Conservation (phyloP, 202 grass and related monocot species). For the Eragrostis tef region DNA sequence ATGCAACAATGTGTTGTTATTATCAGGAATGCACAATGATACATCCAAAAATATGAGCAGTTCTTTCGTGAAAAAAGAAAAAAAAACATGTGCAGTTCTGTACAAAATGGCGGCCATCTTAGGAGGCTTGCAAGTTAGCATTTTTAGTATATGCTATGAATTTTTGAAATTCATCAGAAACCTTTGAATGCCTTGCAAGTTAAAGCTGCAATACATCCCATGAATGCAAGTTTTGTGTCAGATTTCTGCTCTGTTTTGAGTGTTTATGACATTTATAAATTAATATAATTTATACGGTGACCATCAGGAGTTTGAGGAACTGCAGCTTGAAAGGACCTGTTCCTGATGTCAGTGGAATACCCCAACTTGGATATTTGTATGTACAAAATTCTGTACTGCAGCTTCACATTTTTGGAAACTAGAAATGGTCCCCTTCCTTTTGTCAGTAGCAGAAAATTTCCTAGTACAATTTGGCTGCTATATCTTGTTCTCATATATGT, state of each 20-base stretch:
- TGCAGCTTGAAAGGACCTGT: constrained; percentile 82
- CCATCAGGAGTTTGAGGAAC: constrained; percentile 93
- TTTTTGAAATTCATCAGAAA: neutral
- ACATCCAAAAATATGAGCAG: neutral
- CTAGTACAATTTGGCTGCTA: neutral
- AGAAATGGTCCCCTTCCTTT: neutral
- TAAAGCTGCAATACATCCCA: constrained; percentile 22
- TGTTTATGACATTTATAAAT: constrained; percentile 14
- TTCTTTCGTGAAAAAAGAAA: neutral
- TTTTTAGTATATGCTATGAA: neutral
- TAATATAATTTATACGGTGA: constrained; percentile 40
- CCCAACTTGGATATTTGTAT: constrained; percentile 88
- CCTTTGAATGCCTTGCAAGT: constrained; percentile 25
- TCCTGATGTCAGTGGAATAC: constrained; percentile 82
- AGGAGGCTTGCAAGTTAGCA: neutral
- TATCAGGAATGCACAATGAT: neutral
- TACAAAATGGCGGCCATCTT: neutral
- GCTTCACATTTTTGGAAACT: constrained; percentile 14
- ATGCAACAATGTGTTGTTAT: neutral
- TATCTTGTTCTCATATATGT: constrained; percentile 30
- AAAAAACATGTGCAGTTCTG: neutral
- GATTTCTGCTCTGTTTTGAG: neutral
- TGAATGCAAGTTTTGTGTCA: constrained; percentile 1
- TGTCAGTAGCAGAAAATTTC: constrained; percentile 2
- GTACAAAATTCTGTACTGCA: constrained; percentile 38